Base-by-base conservation (phyloP, 2,329 filamentous ascomycete species). In the Colletotrichum nymphaeae region DNA sequence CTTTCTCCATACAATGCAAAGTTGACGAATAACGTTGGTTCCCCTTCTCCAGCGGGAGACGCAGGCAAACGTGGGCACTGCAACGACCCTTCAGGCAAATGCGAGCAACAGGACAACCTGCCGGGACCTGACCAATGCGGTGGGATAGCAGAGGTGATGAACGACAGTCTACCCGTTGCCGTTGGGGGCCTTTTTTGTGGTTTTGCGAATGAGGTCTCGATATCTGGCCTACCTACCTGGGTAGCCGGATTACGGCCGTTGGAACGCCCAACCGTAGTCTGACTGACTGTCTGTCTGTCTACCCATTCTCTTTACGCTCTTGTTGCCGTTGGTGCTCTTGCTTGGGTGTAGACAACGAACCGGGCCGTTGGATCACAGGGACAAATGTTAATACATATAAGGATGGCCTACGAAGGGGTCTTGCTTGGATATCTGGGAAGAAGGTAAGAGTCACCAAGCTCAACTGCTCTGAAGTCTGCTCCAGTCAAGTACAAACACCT, bases 101-200 rank as follows among this genome's bases (percentile, higher is more conserved):
- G 7, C 42, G 42, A 4, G 7, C 7, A 49, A 19, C 42, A 35
- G 16, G 3, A 49, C 19, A 19, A 49, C 42, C 42, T n/a, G 14
- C 16, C 37, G 37, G 14, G 37, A 7, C 14, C 37, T 42, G 37
- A 49, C 42, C 42, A 49, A 49, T 49, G 42, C 19, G 42, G 19
- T 49, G 42, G 42, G 7, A 42, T 6, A 42, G 37, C 75, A 6
- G 69, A 67, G 14, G 58, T 56, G 26, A 66, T 66, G 32, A 73
- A 78, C 37, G 75, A 76, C 63, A 78, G 77, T 42, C 14, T 42
- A 42, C 37, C 37, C 37, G 37, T 49, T 49, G 42, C 37, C 37
- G 37, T 49, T 49, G 42, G 42, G 42, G 42, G 42, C 42, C 42
- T 19, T 49, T 8, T 42, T 42, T 42, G 32, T 35, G 32, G 32